Percentiles rank a stretch among this genome's conserved stretches.
These are phyloP conservation scores for Fusarium buharicum DNA, from an alignment of 2,329 filamentous ascomycete genomes.

Conservation along the genomic window DNA sequence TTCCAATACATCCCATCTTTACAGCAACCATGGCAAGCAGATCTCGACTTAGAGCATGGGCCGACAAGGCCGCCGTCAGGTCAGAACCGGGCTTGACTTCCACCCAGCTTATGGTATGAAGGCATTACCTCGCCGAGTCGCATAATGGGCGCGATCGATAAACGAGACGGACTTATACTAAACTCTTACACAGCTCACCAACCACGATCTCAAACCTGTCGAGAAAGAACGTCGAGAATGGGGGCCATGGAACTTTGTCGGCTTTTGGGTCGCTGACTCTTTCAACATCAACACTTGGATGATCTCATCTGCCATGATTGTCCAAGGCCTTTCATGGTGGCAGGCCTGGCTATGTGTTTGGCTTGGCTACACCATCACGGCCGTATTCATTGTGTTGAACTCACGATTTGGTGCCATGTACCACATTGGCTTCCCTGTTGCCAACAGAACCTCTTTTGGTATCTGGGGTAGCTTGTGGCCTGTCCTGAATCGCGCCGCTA, in stretches of 20 bases:
- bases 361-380: slow-evolving; percentile 84
- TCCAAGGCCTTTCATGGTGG: slow-evolving; percentile 86
- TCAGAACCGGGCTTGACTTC: slow-evolving; percentile 80
- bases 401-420: slow-evolving; percentile 88
- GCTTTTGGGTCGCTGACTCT: slow-evolving; percentile 85
- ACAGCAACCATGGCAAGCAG: slow-evolving; percentile 44
- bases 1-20: neutral
- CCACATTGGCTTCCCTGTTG: slow-evolving; percentile 89
- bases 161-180: slow-evolving; percentile 23
- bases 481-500: slow-evolving; percentile 86
- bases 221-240: slow-evolving; percentile 84
- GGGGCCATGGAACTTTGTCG: slow-evolving; percentile 88
- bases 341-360: slow-evolving; percentile 91
- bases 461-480: slow-evolving; percentile 93
- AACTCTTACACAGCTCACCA: slow-evolving; percentile 69
- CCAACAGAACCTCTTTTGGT: slow-evolving; percentile 80
- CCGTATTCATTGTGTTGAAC: slow-evolving; percentile 77
- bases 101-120: slow-evolving; percentile 78
- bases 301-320: slow-evolving; percentile 87
- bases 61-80: slow-evolving; percentile 75
- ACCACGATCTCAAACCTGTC: slow-evolving; percentile 83
- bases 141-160: slow-evolving; percentile 8
- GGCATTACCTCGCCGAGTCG: neutral
- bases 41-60: slow-evolving; percentile 56
- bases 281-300: slow-evolving; percentile 96